Base-by-base conservation (phyloP, 2,329 filamentous ascomycete species). In the Neurospora sp. region DNA sequence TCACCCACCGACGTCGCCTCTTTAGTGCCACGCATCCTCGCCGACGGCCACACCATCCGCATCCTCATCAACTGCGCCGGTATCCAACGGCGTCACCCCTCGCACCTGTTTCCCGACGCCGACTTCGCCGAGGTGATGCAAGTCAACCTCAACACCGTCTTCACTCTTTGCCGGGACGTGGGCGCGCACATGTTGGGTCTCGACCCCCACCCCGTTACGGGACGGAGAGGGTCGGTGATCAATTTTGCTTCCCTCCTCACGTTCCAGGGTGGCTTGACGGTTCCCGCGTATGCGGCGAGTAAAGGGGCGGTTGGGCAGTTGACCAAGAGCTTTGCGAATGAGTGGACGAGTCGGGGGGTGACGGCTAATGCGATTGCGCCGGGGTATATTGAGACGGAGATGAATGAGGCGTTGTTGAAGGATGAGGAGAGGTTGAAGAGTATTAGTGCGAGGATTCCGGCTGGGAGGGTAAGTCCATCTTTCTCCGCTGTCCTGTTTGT, bases 331-430 rank as follows among this genome's bases (percentile, higher is more conserved):
- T 84, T 97, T 70, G 89, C 90, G 66, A 97, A 97, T 78, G 92
- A 96, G 81, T 97, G 93, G 93, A 88, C 90, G 5, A 52, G 0
- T 80, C 83, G n/a, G 86, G 89, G 76, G 93, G 93, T 2, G 72
- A 92, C 87, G 0, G 93, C 97, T 52, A 97, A 97, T 79, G 92
- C 91, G 8, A 92, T 97, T 77, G 93, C 93, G 2, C 93, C 93
- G 0, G 93, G 93, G 0, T 97, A 97, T 80, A 92, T 97, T 75
- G 91, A 87, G 67, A 97, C 93, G n/a, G 93, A 97, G 72, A 97
- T 97, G 94, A 97, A 97, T 79, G 86, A 85, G 74, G 93, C 93
- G 2, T 80, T 97, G 76, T 87, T 97, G 62, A 86, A 89, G 68
- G 89, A 97, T 79, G 80, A 86, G 76, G 87, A 86, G 74, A 83